Base-by-base conservation (phyloP, 306 rosid genomes). In the Fragaria vesca region DNA sequence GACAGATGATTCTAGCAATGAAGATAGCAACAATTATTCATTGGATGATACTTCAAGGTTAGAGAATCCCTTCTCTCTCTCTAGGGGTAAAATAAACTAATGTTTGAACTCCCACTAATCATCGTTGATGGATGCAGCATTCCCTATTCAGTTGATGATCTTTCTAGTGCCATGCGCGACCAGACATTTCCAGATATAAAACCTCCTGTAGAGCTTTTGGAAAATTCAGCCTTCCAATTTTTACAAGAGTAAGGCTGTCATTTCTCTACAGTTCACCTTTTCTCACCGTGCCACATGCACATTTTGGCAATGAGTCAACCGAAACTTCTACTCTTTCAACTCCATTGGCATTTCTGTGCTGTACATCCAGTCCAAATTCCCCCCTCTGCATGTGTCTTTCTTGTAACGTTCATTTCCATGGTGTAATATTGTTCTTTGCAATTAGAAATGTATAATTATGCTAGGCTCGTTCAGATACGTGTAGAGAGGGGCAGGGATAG, bases 1-100 rank as follows among this genome's bases (percentile, higher is more conserved):
- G 92, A 83, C 94, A 26, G 93, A 92, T 66, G 88, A 88, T 62
- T 69, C 87, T 61, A 86, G 77, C 38, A 72, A 76, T 21, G 85
- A 4, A 4, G 93, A 92, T 47, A 73, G 79, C 76, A 84, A 77
- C 81, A 85, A 91, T 73, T 95, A 82, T 83, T 75, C 91, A 85
- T 69, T 95, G 87, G 99, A 93, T 58, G 99, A 95, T 74, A 86
- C 87, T 87, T 88, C 99, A 78, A 85, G 99, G 99, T 95, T 65
- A 66, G 62, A 61, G 48, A 47, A 4, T 3, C 18, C 50, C 66
- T 43, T 32, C 38, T 65, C 15, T 30, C 4, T 34, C 72, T 12
- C 3, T 3, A 30, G 4, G 10, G 0, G n/a, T 15, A 15, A 16
- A 3, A 8, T 5, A 38, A 40, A 8, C 45, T 36, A 34, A 26